Base-by-base conservation (phyloP, 192 early-diverging fungal genomes). In the Polychytrium aggregatum region DNA sequence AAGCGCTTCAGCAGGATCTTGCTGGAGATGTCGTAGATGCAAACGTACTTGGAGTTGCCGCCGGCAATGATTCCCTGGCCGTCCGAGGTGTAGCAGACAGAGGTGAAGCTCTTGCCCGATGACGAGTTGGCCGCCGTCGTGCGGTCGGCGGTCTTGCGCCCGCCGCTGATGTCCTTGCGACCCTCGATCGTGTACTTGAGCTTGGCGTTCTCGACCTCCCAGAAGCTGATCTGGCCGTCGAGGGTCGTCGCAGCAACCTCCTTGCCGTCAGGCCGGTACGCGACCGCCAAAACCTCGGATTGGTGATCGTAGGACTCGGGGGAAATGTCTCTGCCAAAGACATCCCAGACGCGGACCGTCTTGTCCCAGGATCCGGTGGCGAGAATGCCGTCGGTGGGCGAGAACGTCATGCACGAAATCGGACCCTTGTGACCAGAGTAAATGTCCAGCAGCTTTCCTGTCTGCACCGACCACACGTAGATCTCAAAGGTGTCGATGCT, bases 401-500 rank as follows among this genome's bases (percentile, higher is more conserved):
- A 88, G 65, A 99, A 99, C 0, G 76, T 76, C 41, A 99, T 65
- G 4, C 65, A 61, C 46, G 83, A 83, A 39, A 99, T 77, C 0
- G 97, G 94, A 0, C 84, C 97, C 53, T 86, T 82, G 58, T 99
- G 97, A 1, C 94, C 97, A 27, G 78, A 71, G 20, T 95, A 66
- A 44, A 97, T 84, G 58, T 99, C 97, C 21, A 99, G 67, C 37
- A 97, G 68, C 55, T 92, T 89, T n/a, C 97, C 97, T 0, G 92
- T 99, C 59, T 97, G 93, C 53, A 99, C 88, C 46, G 86, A 88
- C 97, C 97, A 99, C 49, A 97, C 82, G 60, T 80, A 97, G 33
- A 99, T 90, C 56, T 97, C 94, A 67, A 97, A 99, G 4, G 86
- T 81, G 59, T 99, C 92, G 55, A 82, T 69, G 36, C 82, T 84